Evolutionary conservation across 2,329 filamentous ascomycete species (phyloP), one percentile per base, ranked within the genome.

Genomic region (Xylariaceae sp.): DNA sequence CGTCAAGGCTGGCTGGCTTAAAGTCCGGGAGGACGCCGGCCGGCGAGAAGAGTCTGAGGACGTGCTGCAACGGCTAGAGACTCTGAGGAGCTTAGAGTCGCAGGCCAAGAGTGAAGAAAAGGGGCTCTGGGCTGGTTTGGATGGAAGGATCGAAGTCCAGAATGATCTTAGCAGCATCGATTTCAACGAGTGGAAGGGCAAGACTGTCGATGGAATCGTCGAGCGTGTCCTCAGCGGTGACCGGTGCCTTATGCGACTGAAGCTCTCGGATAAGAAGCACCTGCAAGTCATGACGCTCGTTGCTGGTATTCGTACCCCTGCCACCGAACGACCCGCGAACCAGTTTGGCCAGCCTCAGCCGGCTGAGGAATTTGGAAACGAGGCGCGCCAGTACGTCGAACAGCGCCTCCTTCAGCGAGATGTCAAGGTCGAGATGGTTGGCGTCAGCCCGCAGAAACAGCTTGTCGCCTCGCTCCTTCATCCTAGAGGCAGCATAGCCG

Each of bases 191-290:
- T 83, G 83, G 74, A 94, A 94, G 67, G 87, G 85, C 46, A 79
- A 89, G 64, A 76, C 78, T 5, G 70, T 98, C 13, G 83, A 94
- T 44, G 83, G 80, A 55, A 75, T 96, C 36, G 79, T 98, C 31
- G 92, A 98, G 69, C 80, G 86, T 50, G 85, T 98, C 28, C 71
- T 96, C 38, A 88, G 83, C 42, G 92, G 90, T 40, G 92, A 98
- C 61, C 83, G 92, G 40, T 69, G 95, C 47, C 81, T 95, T 39
- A 75, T 90, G 34, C 81, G 92, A 36, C 70, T 98, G 36, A 61
- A 94, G 39, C 64, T 93, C 25, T 79, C 80, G 3, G 83, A 90
- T 10, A 81, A 80, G 54, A 82, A 90, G 63, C 92, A 98, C 59
- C 66, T 87, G 33, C 85, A 95, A 64, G 85, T 88, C 32, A 83